Base-by-base conservation (phyloP, 208 protist species). In the Leishmania amazonensis region DNA sequence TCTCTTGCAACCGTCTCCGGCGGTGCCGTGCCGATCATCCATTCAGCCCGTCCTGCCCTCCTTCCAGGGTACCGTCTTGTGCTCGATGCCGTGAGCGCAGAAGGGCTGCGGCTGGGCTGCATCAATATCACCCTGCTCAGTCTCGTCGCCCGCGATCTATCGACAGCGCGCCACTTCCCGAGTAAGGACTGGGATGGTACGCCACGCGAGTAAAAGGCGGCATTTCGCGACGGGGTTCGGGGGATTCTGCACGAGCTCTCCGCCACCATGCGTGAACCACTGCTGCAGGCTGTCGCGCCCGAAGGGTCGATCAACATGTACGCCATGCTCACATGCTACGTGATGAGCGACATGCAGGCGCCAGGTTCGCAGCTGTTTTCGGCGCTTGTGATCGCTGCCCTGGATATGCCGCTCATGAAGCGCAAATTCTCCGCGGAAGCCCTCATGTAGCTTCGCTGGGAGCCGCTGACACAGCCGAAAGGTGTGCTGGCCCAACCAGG, bases 261-360 rank as follows among this genome's bases (percentile, higher is more conserved):
- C 11, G 45, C 67, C 7, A 45, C 11, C 47, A n/a, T 76, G 70
- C 75, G 77, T 6, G 71, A 65, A 21, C 53, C 86, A 28, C 81
- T 91, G 40, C 76, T 89, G 78, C 83, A 84, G 70, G 80, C 79
- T 42, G 86, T 89, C 28, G 84, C 83, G 0, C 82, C 54, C 31
- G 62, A 83, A 53, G 89, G 87, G 24, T 89, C 89, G n/a, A 90
- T 85, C 75, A 93, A 90, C 76, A 19, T 82, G 78, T 85, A 76
- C 58, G 76, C 82, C 21, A 78, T 62, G 54, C 83, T 86, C 67
- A 38, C 83, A 3, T 87, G 81, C 58, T 75, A 83, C 73, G 49
- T 80, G 51, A 60, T 89, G 45, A 64, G 42, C 47, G 77, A 70
- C 62, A 81, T 68, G 28, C 70, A 40, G 35, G 6, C 49, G 17